Percentiles rank a stretch among this genome's conserved stretches.
These are phyloP conservation scores for Suillus cothurnatus DNA, from an alignment of 768 basidiomycete species.

Conservation along the genomic window DNA sequence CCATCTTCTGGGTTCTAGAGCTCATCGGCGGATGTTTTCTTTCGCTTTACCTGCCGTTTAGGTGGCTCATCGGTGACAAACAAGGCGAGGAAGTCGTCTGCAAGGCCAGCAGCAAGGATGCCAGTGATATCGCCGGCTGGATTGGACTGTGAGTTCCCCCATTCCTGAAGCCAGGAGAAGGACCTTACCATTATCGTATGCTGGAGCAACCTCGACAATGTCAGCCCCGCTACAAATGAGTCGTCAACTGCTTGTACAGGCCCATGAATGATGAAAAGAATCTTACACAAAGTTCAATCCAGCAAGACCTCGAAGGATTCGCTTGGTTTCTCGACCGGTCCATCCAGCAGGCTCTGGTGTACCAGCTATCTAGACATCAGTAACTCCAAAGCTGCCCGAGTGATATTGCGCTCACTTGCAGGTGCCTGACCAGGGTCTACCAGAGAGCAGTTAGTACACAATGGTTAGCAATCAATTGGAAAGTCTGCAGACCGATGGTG, in stretches of 20 bases:
- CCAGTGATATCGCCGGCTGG: constrained; percentile 63
- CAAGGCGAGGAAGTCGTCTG: constrained; percentile 69
- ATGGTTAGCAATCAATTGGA: neutral
- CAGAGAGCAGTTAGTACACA: neutral
- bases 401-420: constrained; percentile 48
- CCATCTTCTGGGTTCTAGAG: constrained; percentile 18
- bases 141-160: constrained; percentile 8
- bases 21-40: constrained; percentile 27
- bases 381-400: neutral
- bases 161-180: neutral
- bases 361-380: constrained; percentile 48
- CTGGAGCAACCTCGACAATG: constrained; percentile 75
- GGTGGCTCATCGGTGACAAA: constrained; percentile 49
- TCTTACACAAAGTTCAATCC: constrained; percentile 75
- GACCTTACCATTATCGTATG: constrained; percentile 66
- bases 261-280: neutral
- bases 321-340: constrained; percentile 75
- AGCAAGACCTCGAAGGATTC: constrained; percentile 69
- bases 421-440: constrained; percentile 73
- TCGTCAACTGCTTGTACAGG: neutral
- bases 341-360: constrained; percentile 80
- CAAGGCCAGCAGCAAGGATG: constrained; percentile 67
- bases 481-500: constrained; percentile 52
- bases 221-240: constrained; percentile 57
- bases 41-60: constrained; percentile 19